These are phyloP conservation scores for Kwoniella heveanensis DNA, from an alignment of 768 basidiomycete species.

Conservation along the genomic window DNA sequence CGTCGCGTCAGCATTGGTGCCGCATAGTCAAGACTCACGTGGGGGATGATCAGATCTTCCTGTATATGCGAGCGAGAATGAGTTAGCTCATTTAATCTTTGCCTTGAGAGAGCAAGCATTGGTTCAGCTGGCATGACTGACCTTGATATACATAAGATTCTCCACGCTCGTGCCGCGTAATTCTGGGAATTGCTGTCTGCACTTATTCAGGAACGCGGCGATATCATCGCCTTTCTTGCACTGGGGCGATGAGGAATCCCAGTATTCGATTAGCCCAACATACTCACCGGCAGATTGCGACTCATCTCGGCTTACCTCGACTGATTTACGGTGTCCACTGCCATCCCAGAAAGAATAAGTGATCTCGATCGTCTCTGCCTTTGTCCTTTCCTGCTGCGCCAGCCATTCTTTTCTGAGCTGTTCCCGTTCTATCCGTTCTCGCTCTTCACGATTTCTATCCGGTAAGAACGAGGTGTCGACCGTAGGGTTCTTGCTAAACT, in stretches of 20 bases:
- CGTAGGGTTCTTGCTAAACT: conserved; percentile 89
- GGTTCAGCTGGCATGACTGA: too few species aligned
- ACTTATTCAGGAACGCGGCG: conserved; percentile 84
- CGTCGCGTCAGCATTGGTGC: conserved; percentile 7
- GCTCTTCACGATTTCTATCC: conserved; percentile 94
- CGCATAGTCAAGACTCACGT: conserved; percentile 62
- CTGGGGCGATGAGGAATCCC: too few species aligned
- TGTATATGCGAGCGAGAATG: conserved; percentile 52
- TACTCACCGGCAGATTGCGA: too few species aligned
- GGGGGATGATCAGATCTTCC: conserved; percentile 98
- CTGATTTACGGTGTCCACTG: conserved; percentile 90
- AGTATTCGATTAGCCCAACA: too few species aligned
- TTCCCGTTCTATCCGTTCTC: conserved; percentile 84
- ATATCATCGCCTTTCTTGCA: conserved; percentile 97
- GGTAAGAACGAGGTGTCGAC: conserved; percentile 98
- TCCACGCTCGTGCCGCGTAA: conserved; percentile 85
- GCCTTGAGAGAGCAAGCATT: too few species aligned
- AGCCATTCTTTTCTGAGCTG: conserved; percentile 88
- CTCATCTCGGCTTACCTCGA: conserved; percentile 69
- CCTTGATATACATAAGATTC: conserved; percentile 99
- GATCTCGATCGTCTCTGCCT: conserved; percentile 78
- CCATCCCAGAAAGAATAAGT: conserved; percentile 99
- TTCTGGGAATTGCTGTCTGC: conserved; percentile 88
- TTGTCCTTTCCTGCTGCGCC: conserved; percentile 67
- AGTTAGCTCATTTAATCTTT: too few species aligned